Conservation (phyloP, 2,329 filamentous ascomycete genomes). For the Arthrobotrys sinensis region DNA sequence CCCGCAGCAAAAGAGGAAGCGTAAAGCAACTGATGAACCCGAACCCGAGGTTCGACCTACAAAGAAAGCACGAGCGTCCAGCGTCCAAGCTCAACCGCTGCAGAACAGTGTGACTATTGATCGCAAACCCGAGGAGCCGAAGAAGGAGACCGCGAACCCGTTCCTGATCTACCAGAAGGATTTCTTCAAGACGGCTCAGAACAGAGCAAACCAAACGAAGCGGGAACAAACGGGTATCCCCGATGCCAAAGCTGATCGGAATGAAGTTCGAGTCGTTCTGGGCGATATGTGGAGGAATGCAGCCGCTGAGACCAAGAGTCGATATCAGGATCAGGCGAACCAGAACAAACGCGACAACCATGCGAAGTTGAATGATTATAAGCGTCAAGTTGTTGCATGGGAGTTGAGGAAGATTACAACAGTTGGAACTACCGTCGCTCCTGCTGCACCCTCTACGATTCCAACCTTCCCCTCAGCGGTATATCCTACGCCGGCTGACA, state of each 20-base stretch:
- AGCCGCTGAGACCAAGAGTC: conserved; percentile 78
- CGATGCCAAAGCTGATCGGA: conserved; percentile 76
- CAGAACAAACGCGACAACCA: conserved; percentile 78
- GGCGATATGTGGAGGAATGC: conserved; percentile 93
- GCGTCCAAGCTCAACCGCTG: conserved; percentile 73
- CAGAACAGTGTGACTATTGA: conserved; percentile 71
- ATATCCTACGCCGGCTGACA: conserved; percentile 1
- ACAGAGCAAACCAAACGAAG: conserved; percentile 79
- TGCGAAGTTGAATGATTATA: conserved; percentile 74
- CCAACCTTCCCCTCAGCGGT: background rate
- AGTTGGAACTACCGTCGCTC: background rate
- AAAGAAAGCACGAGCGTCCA: conserved; percentile 73
- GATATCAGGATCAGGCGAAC: conserved; percentile 82
- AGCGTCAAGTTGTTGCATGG: conserved; percentile 66
- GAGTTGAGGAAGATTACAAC: background rate
- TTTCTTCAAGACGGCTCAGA: conserved; percentile 75
- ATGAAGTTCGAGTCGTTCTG: conserved; percentile 86
- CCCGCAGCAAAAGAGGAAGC: conserved; percentile 54
- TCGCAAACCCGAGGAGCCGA: conserved; percentile 79
- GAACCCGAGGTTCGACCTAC: conserved; percentile 80
- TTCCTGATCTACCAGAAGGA: conserved; percentile 92
- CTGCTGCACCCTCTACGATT: background rate
- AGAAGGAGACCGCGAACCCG: conserved; percentile 82
- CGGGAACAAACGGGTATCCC: conserved; percentile 76
- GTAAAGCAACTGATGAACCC: conserved; percentile 63